Evolutionary conservation across 2,329 filamentous ascomycete species (phyloP).

Genomic region (Aureobasidium sp.): DNA sequence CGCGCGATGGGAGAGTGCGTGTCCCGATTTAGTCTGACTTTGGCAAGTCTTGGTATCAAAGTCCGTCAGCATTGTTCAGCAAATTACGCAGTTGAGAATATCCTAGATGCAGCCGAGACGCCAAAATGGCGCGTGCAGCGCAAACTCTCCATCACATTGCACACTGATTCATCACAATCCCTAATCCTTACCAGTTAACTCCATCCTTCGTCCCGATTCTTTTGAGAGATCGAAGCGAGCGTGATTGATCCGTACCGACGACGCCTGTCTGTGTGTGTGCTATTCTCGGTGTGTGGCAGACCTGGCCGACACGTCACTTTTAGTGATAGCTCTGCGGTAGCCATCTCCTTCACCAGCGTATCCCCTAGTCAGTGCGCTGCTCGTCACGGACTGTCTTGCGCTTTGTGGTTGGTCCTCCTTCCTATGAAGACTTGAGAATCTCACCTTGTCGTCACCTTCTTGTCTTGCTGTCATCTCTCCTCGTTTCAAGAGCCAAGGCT

Average conservation of each 20-base stretch:
- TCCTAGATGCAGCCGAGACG: no score
- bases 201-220: not conserved
- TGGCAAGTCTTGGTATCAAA: no score
- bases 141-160: no score
- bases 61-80: no score
- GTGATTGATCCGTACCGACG: not conserved
- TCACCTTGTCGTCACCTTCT: not conserved
- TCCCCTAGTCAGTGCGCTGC: conserved; percentile 1
- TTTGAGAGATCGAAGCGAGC: not conserved
- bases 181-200: not conserved
- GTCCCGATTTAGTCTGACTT: no score
- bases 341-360: conserved; percentile 1
- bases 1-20: no score
- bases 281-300: conserved; percentile 4
- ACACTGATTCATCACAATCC: not conserved
- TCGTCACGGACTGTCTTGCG: conserved; percentile 9
- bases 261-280: conserved; percentile 6
- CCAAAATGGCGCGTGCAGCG: no score
- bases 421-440: not conserved
- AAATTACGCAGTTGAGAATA: no score
- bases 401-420: not conserved
- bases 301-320: conserved; percentile 2
- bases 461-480: not conserved
- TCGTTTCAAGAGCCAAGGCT: conserved; percentile 4
- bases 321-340: not conserved